phyloP scores from a whole-genome alignment of 1,139 yeast genomes.

The Saccharomyces hybrid region DNA sequence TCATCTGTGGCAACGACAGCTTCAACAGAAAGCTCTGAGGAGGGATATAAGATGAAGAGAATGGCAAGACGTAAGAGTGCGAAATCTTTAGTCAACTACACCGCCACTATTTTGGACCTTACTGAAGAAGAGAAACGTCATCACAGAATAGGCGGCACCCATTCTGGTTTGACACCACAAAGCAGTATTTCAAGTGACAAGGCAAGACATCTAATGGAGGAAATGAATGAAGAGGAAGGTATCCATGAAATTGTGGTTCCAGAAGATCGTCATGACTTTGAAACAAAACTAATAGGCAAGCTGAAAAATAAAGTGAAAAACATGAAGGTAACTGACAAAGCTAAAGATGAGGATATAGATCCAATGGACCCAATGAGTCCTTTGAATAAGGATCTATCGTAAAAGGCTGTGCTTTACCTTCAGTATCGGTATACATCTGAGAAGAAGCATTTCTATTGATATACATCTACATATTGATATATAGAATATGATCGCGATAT shows the following conservation, averaged over 20 bases:
- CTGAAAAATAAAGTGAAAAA: conserved; percentile 19
- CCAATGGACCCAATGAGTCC: neutral
- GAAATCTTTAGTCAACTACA: conserved; percentile 57
- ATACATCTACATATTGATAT: neutral
- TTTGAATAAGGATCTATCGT: neutral
- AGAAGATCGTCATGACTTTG: conserved; percentile 13
- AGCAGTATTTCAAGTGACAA: conserved; percentile 16
- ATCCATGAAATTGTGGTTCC: neutral
- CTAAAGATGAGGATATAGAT: neutral
- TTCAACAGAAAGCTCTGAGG: conserved; percentile 10
- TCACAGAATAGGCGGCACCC: conserved; percentile 24
- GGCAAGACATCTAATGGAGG: conserved; percentile 9
- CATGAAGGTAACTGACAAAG: conserved; percentile 9
- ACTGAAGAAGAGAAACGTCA: conserved; percentile 48
- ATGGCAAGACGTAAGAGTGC: conserved; percentile 63
- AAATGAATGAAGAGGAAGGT: conserved; percentile 1
- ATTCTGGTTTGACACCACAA: conserved; percentile 22
- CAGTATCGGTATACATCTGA: neutral
- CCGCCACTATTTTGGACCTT: conserved; percentile 59
- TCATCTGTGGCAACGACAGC: conserved; percentile 19
- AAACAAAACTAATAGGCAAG: conserved; percentile 15
- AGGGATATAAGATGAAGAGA: conserved; percentile 21
- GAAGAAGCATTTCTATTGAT: neutral
- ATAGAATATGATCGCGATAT: neutral
- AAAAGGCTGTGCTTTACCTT: neutral